A percentile compares a stretch with the other conserved stretches of the same genome.
Conservation (phyloP, 768 basidiomycete species). For the Auriscalpium orientale region DNA sequence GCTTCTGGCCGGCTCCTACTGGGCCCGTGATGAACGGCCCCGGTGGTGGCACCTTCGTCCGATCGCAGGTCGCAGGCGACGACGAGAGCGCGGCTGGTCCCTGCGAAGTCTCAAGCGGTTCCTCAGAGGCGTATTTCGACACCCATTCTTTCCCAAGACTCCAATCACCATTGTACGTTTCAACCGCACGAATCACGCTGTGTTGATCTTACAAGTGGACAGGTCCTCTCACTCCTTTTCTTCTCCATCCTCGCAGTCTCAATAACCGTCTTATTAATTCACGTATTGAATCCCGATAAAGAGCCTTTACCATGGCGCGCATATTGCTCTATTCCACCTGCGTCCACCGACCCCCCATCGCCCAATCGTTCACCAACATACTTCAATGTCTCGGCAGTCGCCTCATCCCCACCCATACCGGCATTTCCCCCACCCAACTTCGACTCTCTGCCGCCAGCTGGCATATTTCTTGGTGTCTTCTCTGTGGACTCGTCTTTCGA, state of each 20-base stretch:
- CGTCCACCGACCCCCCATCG: constrained; percentile 37
- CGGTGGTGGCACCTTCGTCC: constrained; percentile 47
- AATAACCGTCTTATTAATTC: constrained; percentile 81
- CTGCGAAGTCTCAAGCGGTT: constrained; percentile 48
- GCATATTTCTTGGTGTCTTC: constrained; percentile 85
- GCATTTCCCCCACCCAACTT: constrained; percentile 70
- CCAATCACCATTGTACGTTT: constrained; percentile 71
- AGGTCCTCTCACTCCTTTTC: constrained; percentile 68
- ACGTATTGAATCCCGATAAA: constrained; percentile 94
- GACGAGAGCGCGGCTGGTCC: constrained; percentile 34
- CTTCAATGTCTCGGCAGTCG: constrained; percentile 22
- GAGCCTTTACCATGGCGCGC: constrained; percentile 89
- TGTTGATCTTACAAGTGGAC: neutral
- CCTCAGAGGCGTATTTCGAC: constrained; percentile 49
- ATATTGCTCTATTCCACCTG: constrained; percentile 72
- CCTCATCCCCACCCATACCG: constrained; percentile 20
- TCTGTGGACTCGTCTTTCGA: constrained; percentile 81
- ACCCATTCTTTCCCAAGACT: constrained; percentile 72
- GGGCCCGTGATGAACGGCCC: constrained; percentile 31
- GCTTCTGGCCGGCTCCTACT: constrained; percentile 33
- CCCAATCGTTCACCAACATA: constrained; percentile 29
- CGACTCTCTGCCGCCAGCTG: constrained; percentile 72
- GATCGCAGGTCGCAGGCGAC: constrained; percentile 43
- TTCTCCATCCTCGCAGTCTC: constrained; percentile 76
- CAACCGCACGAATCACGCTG: neutral